These are phyloP conservation scores for Mycena sp. DNA, from an alignment of 1,284 basidiomycete genomes.

Conservation along the genomic window DNA sequence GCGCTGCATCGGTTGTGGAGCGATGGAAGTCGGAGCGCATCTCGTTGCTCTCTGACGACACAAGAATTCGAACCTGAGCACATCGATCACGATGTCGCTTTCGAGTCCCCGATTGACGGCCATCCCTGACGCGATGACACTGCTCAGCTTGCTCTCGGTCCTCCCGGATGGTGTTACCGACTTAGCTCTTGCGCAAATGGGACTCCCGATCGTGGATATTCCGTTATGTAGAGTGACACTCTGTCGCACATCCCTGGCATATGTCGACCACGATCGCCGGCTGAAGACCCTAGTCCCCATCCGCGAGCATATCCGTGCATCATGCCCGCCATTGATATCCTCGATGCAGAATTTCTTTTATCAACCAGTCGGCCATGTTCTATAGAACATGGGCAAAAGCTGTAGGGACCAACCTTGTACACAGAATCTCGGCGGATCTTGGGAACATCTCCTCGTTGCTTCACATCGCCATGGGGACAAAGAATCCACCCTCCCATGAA, in stretches of 20 bases:
- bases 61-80: constrained; percentile 14
- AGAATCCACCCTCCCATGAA: neutral
- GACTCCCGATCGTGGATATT: neutral
- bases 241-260: constrained; percentile 8
- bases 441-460: constrained; percentile 1
- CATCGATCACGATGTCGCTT: constrained; percentile 16
- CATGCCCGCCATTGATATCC: neutral
- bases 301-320: constrained; percentile 6
- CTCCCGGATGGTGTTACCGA: constrained; percentile 18
- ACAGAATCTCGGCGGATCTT: neutral
- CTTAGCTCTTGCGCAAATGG: neutral
- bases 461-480: neutral
- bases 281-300: constrained; percentile 8
- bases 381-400: neutral
- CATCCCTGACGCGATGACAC: constrained; percentile 1
- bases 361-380: neutral
- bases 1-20: neutral
- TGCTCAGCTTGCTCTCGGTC: constrained; percentile 14
- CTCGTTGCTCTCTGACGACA: constrained; percentile 9
- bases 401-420: neutral
- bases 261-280: neutral
- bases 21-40: constrained; percentile 9
- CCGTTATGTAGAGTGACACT: neutral
- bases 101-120: constrained; percentile 1
- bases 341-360: neutral